These are phyloP conservation scores for Plasmodium ovale DNA, from an alignment of 169 alveolate genomes.

Conservation along the genomic window DNA sequence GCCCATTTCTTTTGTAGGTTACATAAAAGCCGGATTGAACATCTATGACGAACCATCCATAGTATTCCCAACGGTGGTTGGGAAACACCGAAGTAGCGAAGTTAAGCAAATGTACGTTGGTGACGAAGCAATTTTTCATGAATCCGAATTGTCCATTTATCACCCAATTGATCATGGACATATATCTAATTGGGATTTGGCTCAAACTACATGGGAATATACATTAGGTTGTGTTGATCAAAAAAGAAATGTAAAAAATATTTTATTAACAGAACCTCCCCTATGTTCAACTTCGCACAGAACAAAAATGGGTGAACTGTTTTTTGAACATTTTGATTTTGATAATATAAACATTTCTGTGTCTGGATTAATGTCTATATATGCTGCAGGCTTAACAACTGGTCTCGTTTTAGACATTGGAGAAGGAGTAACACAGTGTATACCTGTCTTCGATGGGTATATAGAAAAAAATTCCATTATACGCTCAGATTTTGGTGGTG, in stretches of 20 bases:
- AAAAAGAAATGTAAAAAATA: conserved; percentile 43
- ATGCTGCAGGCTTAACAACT: conserved; percentile 90
- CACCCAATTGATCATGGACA: conserved; percentile 81
- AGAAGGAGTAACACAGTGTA: conserved; percentile 90
- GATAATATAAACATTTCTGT: conserved; percentile 88
- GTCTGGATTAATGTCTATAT: conserved; percentile 89
- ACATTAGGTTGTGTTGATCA: conserved; percentile 45
- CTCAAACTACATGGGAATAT: conserved; percentile 49
- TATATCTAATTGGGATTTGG: conserved; percentile 61
- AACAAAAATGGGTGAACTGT: conserved; percentile 87
- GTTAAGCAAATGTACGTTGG: conserved; percentile 27
- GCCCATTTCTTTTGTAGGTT: conserved; percentile 44
- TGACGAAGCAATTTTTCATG: conserved; percentile 77
- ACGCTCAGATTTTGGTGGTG: conserved; percentile 90
- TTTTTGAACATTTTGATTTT: conserved; percentile 87
- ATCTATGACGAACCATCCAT: conserved; percentile 24
- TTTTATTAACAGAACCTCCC: conserved; percentile 82
- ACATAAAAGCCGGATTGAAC: conserved; percentile 61
- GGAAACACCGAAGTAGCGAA: conserved; percentile 17
- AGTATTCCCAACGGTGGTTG: conserved; percentile 56
- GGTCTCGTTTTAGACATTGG: conserved; percentile 92
- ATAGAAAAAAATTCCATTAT: conserved; percentile 85
- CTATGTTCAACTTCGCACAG: conserved; percentile 81
- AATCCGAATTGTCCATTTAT: conserved; percentile 75
- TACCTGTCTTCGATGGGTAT: conserved; percentile 93